These are phyloP conservation scores for Berberis vulgaris DNA, from an alignment of 164 flowering plant species.

Conservation along the genomic window DNA sequence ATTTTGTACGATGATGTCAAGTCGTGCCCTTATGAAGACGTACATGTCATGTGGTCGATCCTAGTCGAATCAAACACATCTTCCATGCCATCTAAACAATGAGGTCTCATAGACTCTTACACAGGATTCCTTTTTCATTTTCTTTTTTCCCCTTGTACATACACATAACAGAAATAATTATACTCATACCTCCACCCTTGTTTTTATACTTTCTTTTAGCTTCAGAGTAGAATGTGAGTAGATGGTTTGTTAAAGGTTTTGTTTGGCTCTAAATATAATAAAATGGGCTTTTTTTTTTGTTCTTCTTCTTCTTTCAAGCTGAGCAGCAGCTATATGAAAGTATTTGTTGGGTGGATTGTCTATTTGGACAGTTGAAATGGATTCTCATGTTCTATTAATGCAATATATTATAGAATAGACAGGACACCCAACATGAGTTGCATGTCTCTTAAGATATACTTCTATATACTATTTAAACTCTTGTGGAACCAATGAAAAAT, in stretches of 20 bases:
- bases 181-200: neutral
- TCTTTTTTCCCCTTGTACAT: neutral
- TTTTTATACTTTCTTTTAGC: neutral
- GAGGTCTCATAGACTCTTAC: constrained; percentile 10
- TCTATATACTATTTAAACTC: neutral
- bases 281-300: neutral
- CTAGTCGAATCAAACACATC: constrained; percentile 72
- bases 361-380: neutral
- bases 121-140: neutral
- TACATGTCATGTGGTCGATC: constrained; percentile 93
- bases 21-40: constrained; percentile 92
- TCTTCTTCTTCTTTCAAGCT: neutral
- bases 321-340: too few relatives aligned
- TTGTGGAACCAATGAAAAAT: neutral
- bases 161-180: neutral
- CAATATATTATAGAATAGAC: constrained; percentile 13
- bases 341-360: constrained; percentile 12
- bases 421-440: constrained; percentile 22
- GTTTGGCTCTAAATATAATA: neutral
- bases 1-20: constrained; percentile 92
- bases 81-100: constrained; percentile 33
- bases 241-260: neutral
- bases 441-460: constrained; percentile 1
- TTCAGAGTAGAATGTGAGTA: neutral
- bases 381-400: neutral